phyloP scores from a whole-genome alignment of 1,284 basidiomycete genomes.

The Peniophora sp. region DNA sequence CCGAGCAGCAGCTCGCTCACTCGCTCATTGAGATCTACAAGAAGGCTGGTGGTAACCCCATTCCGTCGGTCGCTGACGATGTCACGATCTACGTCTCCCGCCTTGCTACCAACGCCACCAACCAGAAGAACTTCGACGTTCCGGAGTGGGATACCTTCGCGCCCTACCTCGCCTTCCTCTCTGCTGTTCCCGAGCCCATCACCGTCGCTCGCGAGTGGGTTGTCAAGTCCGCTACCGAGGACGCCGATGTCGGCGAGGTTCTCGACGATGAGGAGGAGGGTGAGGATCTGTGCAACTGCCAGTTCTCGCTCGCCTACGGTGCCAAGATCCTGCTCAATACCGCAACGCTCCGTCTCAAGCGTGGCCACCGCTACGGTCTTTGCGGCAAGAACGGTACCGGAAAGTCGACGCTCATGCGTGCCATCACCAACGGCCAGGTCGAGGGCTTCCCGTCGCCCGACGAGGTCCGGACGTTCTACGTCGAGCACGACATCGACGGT shows the following conservation, averaged over 20 bases:
- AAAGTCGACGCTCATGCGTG: slow-evolving; percentile 97
- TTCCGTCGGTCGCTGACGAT: slow-evolving; percentile 51
- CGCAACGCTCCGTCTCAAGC: slow-evolving; percentile 92
- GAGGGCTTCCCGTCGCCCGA: slow-evolving; percentile 97
- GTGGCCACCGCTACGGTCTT: slow-evolving; percentile 97
- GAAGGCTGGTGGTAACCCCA: slow-evolving; percentile 58
- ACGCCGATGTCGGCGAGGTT: slow-evolving; percentile 60
- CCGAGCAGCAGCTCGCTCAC: slow-evolving; percentile 57
- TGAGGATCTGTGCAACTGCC: slow-evolving; percentile 96
- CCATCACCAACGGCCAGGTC: slow-evolving; percentile 93
- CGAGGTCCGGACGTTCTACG: slow-evolving; percentile 96
- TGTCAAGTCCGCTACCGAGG: slow-evolving; percentile 81
- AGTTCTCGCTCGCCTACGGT: slow-evolving; percentile 97
- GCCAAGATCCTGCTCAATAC: slow-evolving; percentile 98
- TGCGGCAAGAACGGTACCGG: slow-evolving; percentile 98
- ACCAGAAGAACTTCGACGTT: slow-evolving; percentile 87
- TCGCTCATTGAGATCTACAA: slow-evolving; percentile 75
- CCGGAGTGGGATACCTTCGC: slow-evolving; percentile 82
- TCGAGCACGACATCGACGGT: slow-evolving; percentile 98
- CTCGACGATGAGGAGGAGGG: slow-evolving; percentile 93
- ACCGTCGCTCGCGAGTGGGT: slow-evolving; percentile 79
- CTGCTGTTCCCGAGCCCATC: slow-evolving; percentile 59
- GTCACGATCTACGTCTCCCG: slow-evolving; percentile 67
- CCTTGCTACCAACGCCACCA: slow-evolving; percentile 82
- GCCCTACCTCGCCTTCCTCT: slow-evolving; percentile 68